Percentiles rank a stretch among this genome's conserved stretches.
These are phyloP conservation scores for Globisporangium middletonii DNA, from an alignment of 352 stramenopile species.

Conservation along the genomic window DNA sequence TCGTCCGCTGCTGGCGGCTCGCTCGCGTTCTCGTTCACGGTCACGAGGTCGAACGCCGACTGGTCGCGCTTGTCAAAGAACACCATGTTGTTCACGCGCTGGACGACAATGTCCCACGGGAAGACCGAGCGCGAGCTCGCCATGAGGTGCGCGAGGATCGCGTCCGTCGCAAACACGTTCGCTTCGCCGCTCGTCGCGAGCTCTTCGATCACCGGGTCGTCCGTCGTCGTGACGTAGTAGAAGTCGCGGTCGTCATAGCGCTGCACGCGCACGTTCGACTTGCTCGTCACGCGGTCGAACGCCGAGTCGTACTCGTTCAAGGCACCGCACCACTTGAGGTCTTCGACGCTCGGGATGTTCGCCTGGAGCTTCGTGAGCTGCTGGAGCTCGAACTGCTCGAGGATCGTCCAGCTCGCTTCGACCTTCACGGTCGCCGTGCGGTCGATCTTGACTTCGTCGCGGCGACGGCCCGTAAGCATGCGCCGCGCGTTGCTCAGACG, in stretches of 20 bases:
- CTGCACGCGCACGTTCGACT: constrained; percentile 70
- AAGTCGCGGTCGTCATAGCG: constrained; percentile 91
- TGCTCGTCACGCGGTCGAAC: constrained; percentile 92
- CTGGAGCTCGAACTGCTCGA: constrained; percentile 96
- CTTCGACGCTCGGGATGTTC: constrained; percentile 79
- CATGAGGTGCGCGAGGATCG: constrained; percentile 97
- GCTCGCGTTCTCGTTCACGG: constrained; percentile 94
- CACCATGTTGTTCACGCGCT: constrained; percentile 91
- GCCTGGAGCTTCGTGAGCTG: constrained; percentile 94
- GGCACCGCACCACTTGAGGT: constrained; percentile 93
- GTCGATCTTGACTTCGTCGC: constrained; percentile 75
- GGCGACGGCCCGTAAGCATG: constrained; percentile 52
- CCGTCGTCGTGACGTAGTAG: constrained; percentile 95
- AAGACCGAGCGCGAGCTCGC: constrained; percentile 93
- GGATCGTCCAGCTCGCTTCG: constrained; percentile 87
- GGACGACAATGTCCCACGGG: constrained; percentile 96
- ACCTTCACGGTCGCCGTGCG: constrained; percentile 89
- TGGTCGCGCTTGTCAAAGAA: constrained; percentile 98
- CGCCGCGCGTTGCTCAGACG: constrained; percentile 70
- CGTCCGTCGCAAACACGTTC: constrained; percentile 96
- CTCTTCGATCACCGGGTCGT: constrained; percentile 95
- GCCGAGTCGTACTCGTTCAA: constrained; percentile 93
- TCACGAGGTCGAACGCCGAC: constrained; percentile 92
- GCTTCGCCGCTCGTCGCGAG: constrained; percentile 87
- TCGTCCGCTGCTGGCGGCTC: constrained; percentile 85